A percentile compares a stretch with the other conserved stretches of the same genome.
Evolutionary conservation across 768 basidiomycete genomes (phyloP).

Genomic region (Leccinum rimulosum): DNA sequence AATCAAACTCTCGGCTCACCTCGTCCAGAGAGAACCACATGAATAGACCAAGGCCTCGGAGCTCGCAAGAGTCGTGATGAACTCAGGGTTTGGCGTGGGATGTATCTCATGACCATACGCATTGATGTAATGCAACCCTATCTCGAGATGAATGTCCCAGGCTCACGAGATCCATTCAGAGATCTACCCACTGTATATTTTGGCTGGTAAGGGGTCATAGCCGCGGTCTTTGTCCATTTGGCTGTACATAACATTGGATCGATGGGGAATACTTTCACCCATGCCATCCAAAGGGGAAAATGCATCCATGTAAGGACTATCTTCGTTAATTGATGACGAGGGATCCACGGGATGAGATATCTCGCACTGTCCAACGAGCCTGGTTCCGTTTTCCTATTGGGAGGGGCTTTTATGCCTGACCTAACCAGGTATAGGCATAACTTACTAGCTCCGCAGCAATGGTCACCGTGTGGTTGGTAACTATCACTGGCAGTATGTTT

Average conservation of each 20-base stretch:
- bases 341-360: constrained; percentile 79
- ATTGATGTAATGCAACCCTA: constrained; percentile 87
- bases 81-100: constrained; percentile 83
- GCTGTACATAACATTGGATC: constrained; percentile 67
- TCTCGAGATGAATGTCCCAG: constrained; percentile 9
- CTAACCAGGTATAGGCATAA: constrained; percentile 52
- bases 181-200: constrained; percentile 57
- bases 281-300: constrained; percentile 54
- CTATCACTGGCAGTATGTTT: constrained; percentile 84
- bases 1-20: constrained; percentile 41
- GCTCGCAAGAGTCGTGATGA: constrained; percentile 56
- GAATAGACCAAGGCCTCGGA: constrained; percentile 82
- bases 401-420: constrained; percentile 4
- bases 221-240: constrained; percentile 45
- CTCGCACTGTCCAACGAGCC: constrained; percentile 88
- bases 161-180: constrained; percentile 10
- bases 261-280: constrained; percentile 44
- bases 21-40: constrained; percentile 94
- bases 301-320: constrained; percentile 33
- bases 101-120: constrained; percentile 90
- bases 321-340: constrained; percentile 28
- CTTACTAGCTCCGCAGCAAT: constrained; percentile 84
- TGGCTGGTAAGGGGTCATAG: constrained; percentile 56
- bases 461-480: constrained; percentile 94
- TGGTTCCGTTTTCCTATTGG: constrained; percentile 65